Percentiles rank a stretch among this genome's conserved stretches.
Evolutionary conservation across 2,329 filamentous ascomycete species (phyloP).

Genomic region (Hymenoscyphus occultus): DNA sequence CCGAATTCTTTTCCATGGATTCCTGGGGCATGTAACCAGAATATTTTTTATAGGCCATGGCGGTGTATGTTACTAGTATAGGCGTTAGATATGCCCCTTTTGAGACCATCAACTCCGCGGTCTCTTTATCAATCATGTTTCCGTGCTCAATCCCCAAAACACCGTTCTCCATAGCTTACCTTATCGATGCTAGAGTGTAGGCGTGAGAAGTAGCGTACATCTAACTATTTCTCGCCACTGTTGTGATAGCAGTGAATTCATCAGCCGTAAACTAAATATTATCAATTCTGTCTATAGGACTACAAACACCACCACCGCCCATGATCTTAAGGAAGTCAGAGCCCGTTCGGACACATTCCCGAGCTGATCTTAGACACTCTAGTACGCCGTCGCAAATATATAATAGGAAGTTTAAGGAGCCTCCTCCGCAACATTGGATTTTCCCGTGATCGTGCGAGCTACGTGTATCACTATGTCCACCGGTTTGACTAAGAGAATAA

Average conservation of each 20-base stretch:
- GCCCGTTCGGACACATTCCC: slow-evolving; percentile 54
- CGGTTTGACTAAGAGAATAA: slow-evolving; percentile 53
- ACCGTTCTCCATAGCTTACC: slow-evolving; percentile 53
- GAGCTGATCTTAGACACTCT: slow-evolving; percentile 49
- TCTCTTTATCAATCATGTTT: slow-evolving; percentile 58
- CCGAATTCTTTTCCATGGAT: slow-evolving; percentile 48
- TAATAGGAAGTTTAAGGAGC: background rate
- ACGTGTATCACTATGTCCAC: slow-evolving; percentile 53
- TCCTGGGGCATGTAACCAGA: slow-evolving; percentile 44
- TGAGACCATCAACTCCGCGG: slow-evolving; percentile 49
- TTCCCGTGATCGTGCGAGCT: slow-evolving; percentile 38
- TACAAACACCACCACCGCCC: slow-evolving; percentile 54
- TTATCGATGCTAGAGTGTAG: slow-evolving; percentile 53
- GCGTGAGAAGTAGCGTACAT: slow-evolving; percentile 57
- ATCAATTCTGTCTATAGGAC: slow-evolving; percentile 52
- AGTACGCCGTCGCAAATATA: slow-evolving; percentile 28
- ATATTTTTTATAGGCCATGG: slow-evolving; percentile 46
- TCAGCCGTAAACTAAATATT: slow-evolving; percentile 54
- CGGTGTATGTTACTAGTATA: slow-evolving; percentile 51
- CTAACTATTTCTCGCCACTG: slow-evolving; percentile 46
- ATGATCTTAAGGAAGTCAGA: slow-evolving; percentile 63
- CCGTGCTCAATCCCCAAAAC: slow-evolving; percentile 58
- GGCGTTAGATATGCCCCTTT: slow-evolving; percentile 50
- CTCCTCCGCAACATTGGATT: slow-evolving; percentile 9
- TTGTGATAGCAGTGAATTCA: slow-evolving; percentile 53